Evolutionary conservation across 192 early-diverging fungal species (phyloP).

Genomic region (Lunasporangiospora selenospora): DNA sequence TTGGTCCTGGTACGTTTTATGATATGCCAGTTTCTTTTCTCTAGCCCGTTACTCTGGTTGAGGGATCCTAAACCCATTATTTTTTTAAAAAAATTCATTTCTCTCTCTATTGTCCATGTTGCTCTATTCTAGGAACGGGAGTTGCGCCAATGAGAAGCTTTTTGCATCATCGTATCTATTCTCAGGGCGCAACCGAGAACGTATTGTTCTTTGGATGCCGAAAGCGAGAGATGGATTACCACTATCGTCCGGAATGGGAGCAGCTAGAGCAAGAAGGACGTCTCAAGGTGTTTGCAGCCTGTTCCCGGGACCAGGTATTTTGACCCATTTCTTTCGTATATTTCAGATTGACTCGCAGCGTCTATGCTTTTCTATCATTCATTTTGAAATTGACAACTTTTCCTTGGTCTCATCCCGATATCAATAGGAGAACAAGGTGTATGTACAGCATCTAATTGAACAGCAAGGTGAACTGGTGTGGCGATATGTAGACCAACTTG

Average conservation of each 20-base stretch:
- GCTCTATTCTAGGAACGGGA: conserved; percentile 70
- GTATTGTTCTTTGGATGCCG: conserved; percentile 89
- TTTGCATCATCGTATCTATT: conserved; percentile 42
- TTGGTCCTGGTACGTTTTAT: conserved; percentile 74
- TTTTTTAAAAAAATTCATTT: not conserved
- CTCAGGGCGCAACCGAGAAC: conserved; percentile 58
- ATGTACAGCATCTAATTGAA: conserved; percentile 78
- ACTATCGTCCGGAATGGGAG: conserved; percentile 75
- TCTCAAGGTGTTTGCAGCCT: conserved; percentile 77
- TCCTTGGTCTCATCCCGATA: not conserved
- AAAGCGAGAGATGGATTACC: conserved; percentile 71
- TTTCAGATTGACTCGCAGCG: conserved; percentile 2
- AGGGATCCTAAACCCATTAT: not conserved
- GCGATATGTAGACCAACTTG: too few relatives aligned
- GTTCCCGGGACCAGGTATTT: conserved; percentile 82
- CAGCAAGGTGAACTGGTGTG: conserved; percentile 68
- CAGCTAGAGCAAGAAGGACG: conserved; percentile 49
- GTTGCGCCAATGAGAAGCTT: conserved; percentile 86
- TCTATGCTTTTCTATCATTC: conserved; percentile 27
- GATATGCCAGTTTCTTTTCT: not conserved
- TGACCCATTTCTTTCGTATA: conserved; percentile 23
- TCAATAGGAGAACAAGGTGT: conserved; percentile 72
- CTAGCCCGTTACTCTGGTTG: not conserved
- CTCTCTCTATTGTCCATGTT: not conserved
- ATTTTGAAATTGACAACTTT: conserved; percentile 5